Evolutionary conservation across 352 stramenopile genomes (phyloP), one percentile per base, ranked within the genome.

Genomic region (Phytophthora pinifolia): DNA sequence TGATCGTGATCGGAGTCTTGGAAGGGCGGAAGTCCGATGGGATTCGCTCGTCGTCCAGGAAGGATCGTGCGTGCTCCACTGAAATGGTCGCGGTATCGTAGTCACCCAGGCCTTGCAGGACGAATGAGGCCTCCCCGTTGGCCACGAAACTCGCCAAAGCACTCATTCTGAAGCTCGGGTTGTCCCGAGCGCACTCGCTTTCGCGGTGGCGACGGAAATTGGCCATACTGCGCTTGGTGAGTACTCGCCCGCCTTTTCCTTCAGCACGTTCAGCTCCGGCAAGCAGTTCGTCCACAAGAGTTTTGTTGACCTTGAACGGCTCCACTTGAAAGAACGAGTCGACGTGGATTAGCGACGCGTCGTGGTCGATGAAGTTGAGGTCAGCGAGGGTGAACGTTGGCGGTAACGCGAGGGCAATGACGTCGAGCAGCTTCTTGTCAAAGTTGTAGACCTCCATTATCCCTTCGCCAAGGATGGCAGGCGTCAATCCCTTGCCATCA

Each of bases 351-450:
- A 89, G 54, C 9, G 79, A 89, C 4, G 72, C 76, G 38, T 89
- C 79, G 51, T 89, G 79, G 42, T 89, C 75, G 18, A 88, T 80
- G 15, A 84, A 84, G 22, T 85, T 76, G 65, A 89, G 58, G 37
- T 81, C 67, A 0, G 67, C 58, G 0, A 89, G 62, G 25, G 76
- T 74, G 43, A 88, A 67, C 4, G 36, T 31, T 2, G 44, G 29
- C 12, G 59, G 59, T 17, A 67, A 29, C 9, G 45, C 53, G 13
- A 42, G 38, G 39, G 54, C 62, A 22, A 67, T 57, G 25, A 67
- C 17, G 27, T 67, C 46, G 5, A 67, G 39, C 30, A 67, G 33
- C 13, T 42, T 58, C 39, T 62, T 54, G 51, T 79, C 62, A 7
- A 83, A 15, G 59, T 83, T 71, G 66, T 73, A 83, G 29, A 86